Evolutionary conservation across 192 early-diverging fungal genomes (phyloP).

Genomic region (Coemansia sp.): DNA sequence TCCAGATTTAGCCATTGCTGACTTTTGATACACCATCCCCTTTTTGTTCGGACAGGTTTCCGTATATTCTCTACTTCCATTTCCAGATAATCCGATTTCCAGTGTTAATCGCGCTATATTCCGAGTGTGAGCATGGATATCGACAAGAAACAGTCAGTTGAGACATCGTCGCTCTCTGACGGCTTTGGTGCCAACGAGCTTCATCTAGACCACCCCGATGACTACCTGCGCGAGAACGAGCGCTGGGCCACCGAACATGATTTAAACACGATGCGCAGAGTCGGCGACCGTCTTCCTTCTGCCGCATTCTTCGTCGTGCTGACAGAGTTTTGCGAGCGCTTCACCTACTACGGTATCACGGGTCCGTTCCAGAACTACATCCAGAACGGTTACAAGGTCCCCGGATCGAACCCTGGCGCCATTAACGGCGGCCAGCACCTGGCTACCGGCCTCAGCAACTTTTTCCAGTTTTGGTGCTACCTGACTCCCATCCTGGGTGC

Average conservation of each 20-base stretch:
- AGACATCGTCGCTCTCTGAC: not conserved
- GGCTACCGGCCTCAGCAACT: conserved; percentile 61
- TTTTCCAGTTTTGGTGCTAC: conserved; percentile 68
- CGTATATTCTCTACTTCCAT: too few species aligned
- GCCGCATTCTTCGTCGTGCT: conserved; percentile 61
- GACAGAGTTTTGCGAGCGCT: conserved; percentile 64
- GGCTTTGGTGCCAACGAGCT: conserved; percentile 19
- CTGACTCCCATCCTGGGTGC: conserved; percentile 63
- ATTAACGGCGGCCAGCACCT: conserved; percentile 58
- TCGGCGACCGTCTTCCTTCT: conserved; percentile 60
- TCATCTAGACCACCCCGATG: conserved; percentile 39
- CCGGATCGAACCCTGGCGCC: conserved; percentile 50
- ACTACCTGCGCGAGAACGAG: conserved; percentile 41
- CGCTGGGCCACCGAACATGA: conserved; percentile 64
- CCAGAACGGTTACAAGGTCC: conserved; percentile 52
- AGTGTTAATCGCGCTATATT: not conserved
- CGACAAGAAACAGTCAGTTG: conserved; percentile 3
- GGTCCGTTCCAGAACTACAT: conserved; percentile 66
- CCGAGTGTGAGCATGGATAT: not conserved
- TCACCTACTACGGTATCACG: conserved; percentile 64
- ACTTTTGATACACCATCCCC: not conserved
- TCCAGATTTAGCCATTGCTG: not conserved
- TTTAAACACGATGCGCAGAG: conserved; percentile 54
- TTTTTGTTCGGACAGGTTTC: too few species aligned
- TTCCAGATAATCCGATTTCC: not conserved